Evolutionary conservation across 495 filamentous ascomycete genomes (phyloP), one percentile per base, ranked within the genome.

Genomic region (Aspergillus steynii): DNA sequence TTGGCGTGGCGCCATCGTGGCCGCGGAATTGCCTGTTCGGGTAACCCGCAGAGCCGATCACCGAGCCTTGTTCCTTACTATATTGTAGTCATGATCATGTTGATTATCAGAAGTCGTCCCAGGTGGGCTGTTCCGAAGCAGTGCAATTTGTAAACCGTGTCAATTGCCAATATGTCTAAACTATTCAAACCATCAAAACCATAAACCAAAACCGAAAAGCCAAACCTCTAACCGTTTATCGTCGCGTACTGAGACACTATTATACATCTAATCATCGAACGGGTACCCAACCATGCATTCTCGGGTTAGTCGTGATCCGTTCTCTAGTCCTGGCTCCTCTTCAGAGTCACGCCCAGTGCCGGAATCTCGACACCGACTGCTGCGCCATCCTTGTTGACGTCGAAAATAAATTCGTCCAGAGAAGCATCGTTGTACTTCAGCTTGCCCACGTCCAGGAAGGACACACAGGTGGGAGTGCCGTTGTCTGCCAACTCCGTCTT

Each of bases 401-500:
- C 67, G 59, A 86, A 85, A 7, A 82, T 65, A 60, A 86, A 82
- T 71, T 80, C 72, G 59, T 85, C 83, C 25, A 85, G 61, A 50
- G 74, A 71, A 57, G 68, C 69, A 15, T 72, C 71, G 25, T 74
- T 75, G 56, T 77, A 83, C 53, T 72, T 70, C 0, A 71, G 69
- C 37, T 66, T 65, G 61, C 82, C 84, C 50, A 85, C 70, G 28
- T 65, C 67, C 10, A 77, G 70, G 82, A 82, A 84, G 6, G 78
- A 78, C 4, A 77, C 75, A 65, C 81, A 84, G 48, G 69, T 65
- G 45, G 65, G 54, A 62, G 65, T 60, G 56, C 69, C 62, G 60
- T 59, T 55, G 63, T 71, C 69, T 3, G 69, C 69, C 9, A 68
- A 50, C 29, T 67, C 58, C 9, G 72, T 68, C 50, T 67, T 59